Evolutionary conservation across 176 grass and related monocot genomes (phyloP), one percentile per base, ranked within the genome.

Genomic region (Ananas comosus): DNA sequence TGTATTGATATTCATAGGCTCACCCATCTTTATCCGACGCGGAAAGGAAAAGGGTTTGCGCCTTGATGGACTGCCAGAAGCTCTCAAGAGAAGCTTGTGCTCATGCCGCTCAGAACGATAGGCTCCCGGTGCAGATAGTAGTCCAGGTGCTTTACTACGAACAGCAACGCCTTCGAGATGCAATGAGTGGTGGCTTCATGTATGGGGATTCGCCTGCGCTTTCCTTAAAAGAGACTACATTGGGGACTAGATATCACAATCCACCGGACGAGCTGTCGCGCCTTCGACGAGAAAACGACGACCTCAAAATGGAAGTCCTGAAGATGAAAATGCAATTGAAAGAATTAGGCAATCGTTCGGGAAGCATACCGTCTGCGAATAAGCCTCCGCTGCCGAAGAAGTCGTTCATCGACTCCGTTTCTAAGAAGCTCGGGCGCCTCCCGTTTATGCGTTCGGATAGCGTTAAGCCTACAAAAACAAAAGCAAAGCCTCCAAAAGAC

Each of bases 1-100:
- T 42, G 5, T 8, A 42, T 61, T 22, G 21, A 61, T 19, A 21
- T 23, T 12, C 0, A 29, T 51, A 97, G 93, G 93, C 86, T 9
- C 93, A 92, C 72, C 89, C 89, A 49, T 3, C 67, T 74, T 53
- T 92, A 49, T 70, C 18, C 51, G 93, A 92, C 49, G 22, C 59
- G 12, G 89, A 92, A 65, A 88, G 89, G 70, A 97, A 90, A 87
- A 83, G 77, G 65, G 72, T 97, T 72, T 97, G 93, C 79, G 48
- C 69, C 53, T 70, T 69, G 53, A 92, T 97, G 86, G 82, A 88
- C 59, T 92, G 81, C 72, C 89, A 97, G 79, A 90, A 79, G 75
- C 79, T 97, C 76, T 97, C 93, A 17, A 78, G 86, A 23, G 86
- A 85, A 64, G 93, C 93, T 69, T 97, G 93, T 70, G 93, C 93